phyloP scores from a whole-genome alignment of 1,284 basidiomycete species.

The Heterobasidion irregulare region DNA sequence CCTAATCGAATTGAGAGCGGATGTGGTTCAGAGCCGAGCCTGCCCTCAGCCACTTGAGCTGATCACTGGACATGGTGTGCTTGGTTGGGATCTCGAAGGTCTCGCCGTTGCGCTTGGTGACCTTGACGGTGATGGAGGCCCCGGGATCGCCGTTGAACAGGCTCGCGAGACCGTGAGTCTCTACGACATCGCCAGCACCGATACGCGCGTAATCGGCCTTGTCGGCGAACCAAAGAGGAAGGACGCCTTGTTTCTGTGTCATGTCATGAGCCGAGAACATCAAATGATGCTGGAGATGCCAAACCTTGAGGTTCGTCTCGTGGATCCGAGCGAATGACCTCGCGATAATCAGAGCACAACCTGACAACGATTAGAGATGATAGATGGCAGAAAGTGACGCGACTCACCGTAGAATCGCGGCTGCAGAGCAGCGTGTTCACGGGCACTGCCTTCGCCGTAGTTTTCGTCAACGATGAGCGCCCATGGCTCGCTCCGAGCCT shows the following conservation, averaged over 20 bases:
- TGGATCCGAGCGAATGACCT: slow-evolving; percentile 98
- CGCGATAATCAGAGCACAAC: slow-evolving; percentile 78
- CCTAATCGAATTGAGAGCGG: slow-evolving; percentile 37
- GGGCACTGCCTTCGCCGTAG: slow-evolving; percentile 96
- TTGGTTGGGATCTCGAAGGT: slow-evolving; percentile 62
- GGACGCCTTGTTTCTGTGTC: slow-evolving; percentile 84
- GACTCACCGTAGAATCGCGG: slow-evolving; percentile 85
- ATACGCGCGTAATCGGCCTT: slow-evolving; percentile 81
- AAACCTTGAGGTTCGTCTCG: slow-evolving; percentile 91
- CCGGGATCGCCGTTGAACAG: slow-evolving; percentile 46
- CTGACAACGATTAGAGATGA: slow-evolving; percentile 26
- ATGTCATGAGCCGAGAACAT: slow-evolving; percentile 2
- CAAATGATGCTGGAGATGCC: slow-evolving; percentile 1
- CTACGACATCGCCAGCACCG: slow-evolving; percentile 66
- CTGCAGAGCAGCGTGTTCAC: slow-evolving; percentile 96
- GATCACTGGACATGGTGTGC: slow-evolving; percentile 87
- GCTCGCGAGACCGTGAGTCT: slow-evolving; percentile 47
- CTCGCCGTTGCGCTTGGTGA: slow-evolving; percentile 62
- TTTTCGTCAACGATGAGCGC: slow-evolving; percentile 93
- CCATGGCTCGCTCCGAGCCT: slow-evolving; percentile 81
- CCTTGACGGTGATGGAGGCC: slow-evolving; percentile 53
- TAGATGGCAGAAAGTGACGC: neutral
- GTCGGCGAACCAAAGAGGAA: slow-evolving; percentile 88
- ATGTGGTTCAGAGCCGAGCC: slow-evolving; percentile 88
- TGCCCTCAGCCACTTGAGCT: slow-evolving; percentile 79